phyloP scores from a whole-genome alignment of 1,284 basidiomycete genomes.

The Blastosporella zonata region DNA sequence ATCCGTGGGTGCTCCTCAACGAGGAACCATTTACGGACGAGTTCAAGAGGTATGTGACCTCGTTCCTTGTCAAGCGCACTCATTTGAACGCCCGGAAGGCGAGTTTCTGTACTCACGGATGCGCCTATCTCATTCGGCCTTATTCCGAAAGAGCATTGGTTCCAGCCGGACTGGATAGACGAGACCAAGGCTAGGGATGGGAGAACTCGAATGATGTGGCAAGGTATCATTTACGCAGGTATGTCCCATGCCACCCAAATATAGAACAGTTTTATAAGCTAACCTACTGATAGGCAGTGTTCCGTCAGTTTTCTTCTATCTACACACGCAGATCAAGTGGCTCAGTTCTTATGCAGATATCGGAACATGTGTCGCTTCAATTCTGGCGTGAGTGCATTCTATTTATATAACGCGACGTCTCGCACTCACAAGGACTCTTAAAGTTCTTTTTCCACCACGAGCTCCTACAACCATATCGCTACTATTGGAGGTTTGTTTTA shows the following conservation, averaged over 20 bases:
- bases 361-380: constrained; percentile 85
- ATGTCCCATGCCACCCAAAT: not conserved
- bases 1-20: constrained; percentile 75
- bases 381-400: constrained; percentile 58
- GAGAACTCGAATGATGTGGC: constrained; percentile 56
- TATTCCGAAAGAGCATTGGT: constrained; percentile 74
- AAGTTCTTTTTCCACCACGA: constrained; percentile 81
- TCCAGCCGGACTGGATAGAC: constrained; percentile 80
- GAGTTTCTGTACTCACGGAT: constrained; percentile 52
- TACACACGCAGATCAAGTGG: not conserved
- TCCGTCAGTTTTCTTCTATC: constrained; percentile 36
- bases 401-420: constrained; percentile 13
- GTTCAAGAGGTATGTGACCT: constrained; percentile 52
- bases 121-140: constrained; percentile 55
- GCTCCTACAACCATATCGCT: constrained; percentile 68
- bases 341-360: constrained; percentile 38
- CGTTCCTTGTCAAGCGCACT: not conserved
- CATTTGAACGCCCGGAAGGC: constrained; percentile 32
- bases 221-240: constrained; percentile 51
- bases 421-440: constrained; percentile 8
- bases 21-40: constrained; percentile 68
- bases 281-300: constrained; percentile 41
- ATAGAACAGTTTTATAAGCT: not conserved
- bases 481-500: constrained; percentile 76
- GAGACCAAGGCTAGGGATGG: constrained; percentile 63